A percentile compares a stretch with the other conserved stretches of the same genome.
phyloP scores from a whole-genome alignment of 805 yeast genomes.

The Suhomyces prunicola region DNA sequence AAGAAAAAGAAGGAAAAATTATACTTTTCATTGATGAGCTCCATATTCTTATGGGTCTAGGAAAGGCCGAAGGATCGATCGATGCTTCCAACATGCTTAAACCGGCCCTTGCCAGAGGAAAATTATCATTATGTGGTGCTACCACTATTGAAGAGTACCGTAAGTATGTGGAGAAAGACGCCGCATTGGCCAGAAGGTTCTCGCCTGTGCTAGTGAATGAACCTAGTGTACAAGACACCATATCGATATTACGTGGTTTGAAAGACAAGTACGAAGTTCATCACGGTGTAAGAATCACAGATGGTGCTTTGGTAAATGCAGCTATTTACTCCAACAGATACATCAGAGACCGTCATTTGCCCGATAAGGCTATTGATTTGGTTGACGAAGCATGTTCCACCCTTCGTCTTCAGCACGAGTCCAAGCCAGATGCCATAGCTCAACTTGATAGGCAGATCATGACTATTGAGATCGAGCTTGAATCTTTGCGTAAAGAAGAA shows the following conservation, averaged over 20 bases:
- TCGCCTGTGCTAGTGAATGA: constrained; percentile 84
- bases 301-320: constrained; percentile 89
- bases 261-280: constrained; percentile 95
- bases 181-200: constrained; percentile 91
- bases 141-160: constrained; percentile 92
- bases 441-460: constrained; percentile 83
- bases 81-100: constrained; percentile 92
- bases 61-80: constrained; percentile 91
- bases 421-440: constrained; percentile 92
- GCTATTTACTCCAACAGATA: constrained; percentile 87
- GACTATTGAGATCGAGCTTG: constrained; percentile 94
- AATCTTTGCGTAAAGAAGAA: constrained; percentile 88
- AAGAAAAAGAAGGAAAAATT: constrained; percentile 68
- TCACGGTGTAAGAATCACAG: constrained; percentile 94
- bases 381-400: constrained; percentile 98
- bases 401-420: constrained; percentile 88
- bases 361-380: constrained; percentile 95
- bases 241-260: constrained; percentile 86
- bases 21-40: constrained; percentile 89
- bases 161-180: constrained; percentile 92
- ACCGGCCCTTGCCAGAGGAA: constrained; percentile 92
- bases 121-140: constrained; percentile 91
- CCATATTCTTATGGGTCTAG: constrained; percentile 84
- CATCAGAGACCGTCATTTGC: constrained; percentile 85
- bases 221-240: constrained; percentile 88